phyloP scores from a whole-genome alignment of 768 basidiomycete genomes.

The Amyloporia xantha region DNA sequence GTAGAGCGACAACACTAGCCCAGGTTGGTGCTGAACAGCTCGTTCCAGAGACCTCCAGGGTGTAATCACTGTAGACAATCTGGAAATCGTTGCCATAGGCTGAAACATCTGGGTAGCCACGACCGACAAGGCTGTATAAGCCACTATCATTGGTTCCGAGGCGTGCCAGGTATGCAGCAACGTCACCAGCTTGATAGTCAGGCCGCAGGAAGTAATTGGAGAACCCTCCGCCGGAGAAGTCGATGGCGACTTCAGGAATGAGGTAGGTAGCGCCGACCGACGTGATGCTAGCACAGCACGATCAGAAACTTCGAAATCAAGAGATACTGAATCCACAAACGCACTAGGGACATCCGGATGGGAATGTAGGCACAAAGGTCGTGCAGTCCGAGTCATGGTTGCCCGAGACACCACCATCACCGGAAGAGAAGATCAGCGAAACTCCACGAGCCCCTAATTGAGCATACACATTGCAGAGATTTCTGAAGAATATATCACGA shows the following conservation, averaged over 20 bases:
- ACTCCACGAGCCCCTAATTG: slow-evolving; percentile 30
- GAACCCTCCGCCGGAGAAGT: slow-evolving; percentile 35
- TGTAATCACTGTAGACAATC: slow-evolving; percentile 6
- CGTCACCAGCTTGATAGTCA: slow-evolving; percentile 27
- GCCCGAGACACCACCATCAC: slow-evolving; percentile 30
- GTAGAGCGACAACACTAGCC: slow-evolving; percentile 26
- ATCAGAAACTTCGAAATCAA: not conserved
- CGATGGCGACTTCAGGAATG: slow-evolving; percentile 23
- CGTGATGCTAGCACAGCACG: slow-evolving; percentile 17
- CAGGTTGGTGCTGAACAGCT: slow-evolving; percentile 29
- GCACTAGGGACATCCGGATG: slow-evolving; percentile 29
- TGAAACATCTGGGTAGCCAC: slow-evolving; percentile 28
- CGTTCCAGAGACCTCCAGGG: slow-evolving; percentile 24
- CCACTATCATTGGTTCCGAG: slow-evolving; percentile 15
- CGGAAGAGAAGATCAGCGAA: slow-evolving; percentile 30
- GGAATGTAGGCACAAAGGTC: slow-evolving; percentile 30
- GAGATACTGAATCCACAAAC: slow-evolving; percentile 7
- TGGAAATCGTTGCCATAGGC: slow-evolving; percentile 23
- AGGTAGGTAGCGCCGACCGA: slow-evolving; percentile 29
- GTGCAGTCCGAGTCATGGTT: slow-evolving; percentile 39
- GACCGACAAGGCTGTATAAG: slow-evolving; percentile 15
- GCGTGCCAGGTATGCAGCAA: slow-evolving; percentile 22
- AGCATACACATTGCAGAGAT: slow-evolving; percentile 26
- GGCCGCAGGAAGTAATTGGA: slow-evolving; percentile 34
- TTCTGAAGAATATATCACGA: slow-evolving; percentile 13